Base-by-base conservation (phyloP, 2,329 filamentous ascomycete species). In the Microcyclospora pomicola region DNA sequence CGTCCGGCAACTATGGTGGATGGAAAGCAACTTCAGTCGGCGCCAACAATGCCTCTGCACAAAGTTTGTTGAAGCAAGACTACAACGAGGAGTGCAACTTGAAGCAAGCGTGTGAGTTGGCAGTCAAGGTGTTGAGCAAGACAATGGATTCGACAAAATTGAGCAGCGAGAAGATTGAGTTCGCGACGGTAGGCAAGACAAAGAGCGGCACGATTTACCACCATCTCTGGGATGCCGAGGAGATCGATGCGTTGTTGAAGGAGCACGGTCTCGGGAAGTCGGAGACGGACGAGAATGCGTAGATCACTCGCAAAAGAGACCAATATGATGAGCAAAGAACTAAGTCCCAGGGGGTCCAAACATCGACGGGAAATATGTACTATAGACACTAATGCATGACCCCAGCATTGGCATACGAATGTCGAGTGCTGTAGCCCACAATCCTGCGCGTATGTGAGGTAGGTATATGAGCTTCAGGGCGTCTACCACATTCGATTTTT, bases 111-210 rank as follows among this genome's bases (percentile, higher is more conserved):
- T 98, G 91, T 61, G 86, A 82, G 38, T 81, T 95, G 72, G 91
- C 91, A 9, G 91, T 98, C 61, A 98, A 98, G 74, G 91, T 98
- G 46, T 67, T 98, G 49, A 96, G 91, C 74, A 98, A 98, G 78
- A 98, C 91, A 5, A 98, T 98, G 92, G 91, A 98, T 63, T 94
- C 87, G 39, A 96, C 88, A 38, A 98, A 95, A 72, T 67, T 98
- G 59, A 95, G 86, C 70, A 94, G 86, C 59, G 91, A 98, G 73
- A 98, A 98, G 76, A 94, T 98, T 59, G 91, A 98, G 60, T 98
- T 98, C 58, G 92, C 91, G 50, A 98, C 92, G 27, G 88, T 98
- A 44, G 92, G 91, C 52, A 85, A 87, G 68, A 96, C 87, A 50
- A 81, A 86, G 64, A 78, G 87, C 49, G 91, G 91, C 55, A 91